Percentiles rank a stretch among this genome's conserved stretches.
Conservation (phyloP, 2,329 filamentous ascomycete genomes). For the Ascocoryne sarcoides region DNA sequence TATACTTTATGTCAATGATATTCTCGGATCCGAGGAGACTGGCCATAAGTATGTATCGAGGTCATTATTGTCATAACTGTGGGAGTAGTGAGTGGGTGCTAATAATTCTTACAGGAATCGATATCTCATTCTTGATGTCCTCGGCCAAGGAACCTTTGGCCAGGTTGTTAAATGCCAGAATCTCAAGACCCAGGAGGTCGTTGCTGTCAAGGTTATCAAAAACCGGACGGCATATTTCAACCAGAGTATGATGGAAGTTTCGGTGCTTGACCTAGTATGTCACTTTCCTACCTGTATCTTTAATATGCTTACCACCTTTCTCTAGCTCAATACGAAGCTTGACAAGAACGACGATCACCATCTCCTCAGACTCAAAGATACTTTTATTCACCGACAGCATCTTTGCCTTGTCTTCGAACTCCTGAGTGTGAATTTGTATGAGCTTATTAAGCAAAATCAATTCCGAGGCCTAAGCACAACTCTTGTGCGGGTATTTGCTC, state of each 20-base stretch:
- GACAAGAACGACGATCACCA: slow-evolving; percentile 99
- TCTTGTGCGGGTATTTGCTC: slow-evolving; percentile 91
- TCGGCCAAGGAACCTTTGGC: slow-evolving; percentile 95
- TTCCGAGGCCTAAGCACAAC: slow-evolving; percentile 96
- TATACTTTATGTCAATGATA: slow-evolving; percentile 98
- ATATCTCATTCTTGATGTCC: slow-evolving; percentile 91
- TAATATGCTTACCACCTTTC: slow-evolving; percentile 10
- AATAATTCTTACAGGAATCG: slow-evolving; percentile 56
- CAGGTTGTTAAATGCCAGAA: slow-evolving; percentile 99
- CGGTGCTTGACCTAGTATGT: slow-evolving; percentile 82
- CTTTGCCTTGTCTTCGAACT: slow-evolving; percentile 94
- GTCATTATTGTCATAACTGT: slow-evolving; percentile 15
- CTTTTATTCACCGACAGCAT: slow-evolving; percentile 96
- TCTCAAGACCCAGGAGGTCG: slow-evolving; percentile 94
- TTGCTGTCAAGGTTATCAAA: slow-evolving; percentile 98
- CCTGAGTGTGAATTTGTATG: slow-evolving; percentile 93
- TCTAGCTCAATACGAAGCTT: slow-evolving; percentile 88
- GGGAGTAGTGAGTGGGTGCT: slow-evolving; percentile 21
- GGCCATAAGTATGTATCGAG: slow-evolving; percentile 72
- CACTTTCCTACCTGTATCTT: neutral
- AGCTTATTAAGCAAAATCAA: slow-evolving; percentile 98
- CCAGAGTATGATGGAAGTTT: slow-evolving; percentile 99
- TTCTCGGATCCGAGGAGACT: slow-evolving; percentile 92
- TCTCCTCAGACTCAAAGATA: slow-evolving; percentile 87
- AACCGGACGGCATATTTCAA: slow-evolving; percentile 99